Evolutionary conservation across 1,139 yeast species (phyloP).

Genomic region (Geotrichum australiense): DNA sequence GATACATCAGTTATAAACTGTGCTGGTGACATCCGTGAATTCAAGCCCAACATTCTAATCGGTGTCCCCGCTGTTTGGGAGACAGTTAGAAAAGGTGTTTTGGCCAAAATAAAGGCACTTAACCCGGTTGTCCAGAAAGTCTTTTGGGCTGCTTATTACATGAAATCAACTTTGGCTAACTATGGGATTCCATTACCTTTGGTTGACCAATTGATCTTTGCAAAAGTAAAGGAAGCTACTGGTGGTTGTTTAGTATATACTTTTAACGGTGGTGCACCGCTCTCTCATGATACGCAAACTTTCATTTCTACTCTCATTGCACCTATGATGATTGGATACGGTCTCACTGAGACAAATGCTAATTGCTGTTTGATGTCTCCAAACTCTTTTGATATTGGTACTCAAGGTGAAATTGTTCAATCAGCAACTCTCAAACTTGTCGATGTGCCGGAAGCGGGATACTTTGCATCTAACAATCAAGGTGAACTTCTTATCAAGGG

Average conservation of each 20-base stretch:
- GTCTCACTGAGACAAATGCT: constrained; percentile 93
- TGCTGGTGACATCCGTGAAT: constrained; percentile 77
- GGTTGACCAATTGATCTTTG: constrained; percentile 65
- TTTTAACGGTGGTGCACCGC: constrained; percentile 91
- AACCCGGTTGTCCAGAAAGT: constrained; percentile 69
- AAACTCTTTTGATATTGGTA: constrained; percentile 57
- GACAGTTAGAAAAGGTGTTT: constrained; percentile 84
- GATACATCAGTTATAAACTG: constrained; percentile 78
- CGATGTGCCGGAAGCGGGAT: constrained; percentile 89
- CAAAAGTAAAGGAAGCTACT: constrained; percentile 85
- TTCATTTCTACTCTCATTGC: constrained; percentile 72
- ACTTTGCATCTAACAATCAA: constrained; percentile 81
- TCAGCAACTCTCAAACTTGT: constrained; percentile 80
- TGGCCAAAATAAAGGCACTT: constrained; percentile 61
- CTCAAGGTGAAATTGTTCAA: constrained; percentile 77
- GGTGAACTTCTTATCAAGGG: constrained; percentile 88
- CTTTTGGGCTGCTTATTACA: constrained; percentile 84
- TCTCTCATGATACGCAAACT: constrained; percentile 74
- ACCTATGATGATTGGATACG: constrained; percentile 91
- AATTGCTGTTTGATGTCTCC: constrained; percentile 68
- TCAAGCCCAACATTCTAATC: constrained; percentile 89
- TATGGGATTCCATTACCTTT: constrained; percentile 64
- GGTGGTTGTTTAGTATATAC: constrained; percentile 76
- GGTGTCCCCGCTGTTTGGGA: constrained; percentile 99
- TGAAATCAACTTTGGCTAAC: constrained; percentile 55